phyloP scores from a whole-genome alignment of 192 early-diverging fungal genomes.

The Dissophora ornata region DNA sequence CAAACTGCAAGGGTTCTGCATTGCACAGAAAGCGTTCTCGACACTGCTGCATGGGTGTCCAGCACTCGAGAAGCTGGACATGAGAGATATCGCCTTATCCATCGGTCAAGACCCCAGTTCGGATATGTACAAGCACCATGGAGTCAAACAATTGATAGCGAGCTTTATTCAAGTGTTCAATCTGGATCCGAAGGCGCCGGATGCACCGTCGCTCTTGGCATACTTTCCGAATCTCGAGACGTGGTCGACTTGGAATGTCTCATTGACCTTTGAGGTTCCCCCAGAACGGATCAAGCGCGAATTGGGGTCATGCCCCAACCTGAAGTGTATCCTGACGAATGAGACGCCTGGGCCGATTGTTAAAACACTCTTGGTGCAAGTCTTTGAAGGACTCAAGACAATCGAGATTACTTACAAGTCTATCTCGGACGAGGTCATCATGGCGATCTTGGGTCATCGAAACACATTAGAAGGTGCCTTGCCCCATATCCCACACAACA shows the following conservation, averaged over 20 bases:
- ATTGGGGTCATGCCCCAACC: neutral
- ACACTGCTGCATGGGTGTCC: no score
- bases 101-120: no score
- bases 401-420: neutral
- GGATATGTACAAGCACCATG: no score
- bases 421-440: neutral
- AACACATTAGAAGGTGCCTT: neutral
- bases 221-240: conserved; percentile 6
- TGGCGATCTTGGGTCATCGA: neutral
- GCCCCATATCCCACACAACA: neutral
- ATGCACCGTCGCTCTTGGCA: neutral
- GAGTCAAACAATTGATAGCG: no score
- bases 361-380: neutral
- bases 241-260: neutral
- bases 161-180: neutral
- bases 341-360: neutral
- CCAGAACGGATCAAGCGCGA: no score
- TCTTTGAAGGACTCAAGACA: neutral
- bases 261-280: neutral
- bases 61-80: no score
- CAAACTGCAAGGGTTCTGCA: no score
- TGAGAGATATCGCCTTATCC: no score
- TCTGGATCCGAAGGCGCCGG: neutral
- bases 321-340: neutral
- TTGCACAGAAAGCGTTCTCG: no score